A percentile compares a stretch with the other conserved stretches of the same genome.
Conservation (phyloP, 768 basidiomycete species). For the Lactifluus pinguis region DNA sequence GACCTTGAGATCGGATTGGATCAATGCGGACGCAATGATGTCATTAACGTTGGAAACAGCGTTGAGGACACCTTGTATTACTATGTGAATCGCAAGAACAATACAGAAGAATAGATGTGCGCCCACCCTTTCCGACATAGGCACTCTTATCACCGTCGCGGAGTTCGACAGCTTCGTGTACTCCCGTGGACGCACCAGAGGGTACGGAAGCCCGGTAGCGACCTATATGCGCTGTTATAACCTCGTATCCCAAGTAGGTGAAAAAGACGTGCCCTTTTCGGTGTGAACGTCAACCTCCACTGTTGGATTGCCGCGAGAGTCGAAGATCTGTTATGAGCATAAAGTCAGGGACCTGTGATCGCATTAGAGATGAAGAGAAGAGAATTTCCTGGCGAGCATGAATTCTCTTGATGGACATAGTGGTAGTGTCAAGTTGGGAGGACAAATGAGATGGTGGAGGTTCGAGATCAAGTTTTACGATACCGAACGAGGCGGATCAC, state of each 20-base stretch:
- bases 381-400: constrained; percentile 78
- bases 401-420: constrained; percentile 89
- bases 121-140: constrained; percentile 91
- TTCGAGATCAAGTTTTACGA: constrained; percentile 15
- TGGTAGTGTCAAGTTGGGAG: constrained; percentile 23
- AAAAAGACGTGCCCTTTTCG: constrained; percentile 53
- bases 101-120: background rate
- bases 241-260: background rate
- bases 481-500: constrained; percentile 17
- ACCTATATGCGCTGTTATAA: constrained; percentile 39
- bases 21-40: constrained; percentile 79
- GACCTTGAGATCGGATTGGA: constrained; percentile 75
- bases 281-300: constrained; percentile 92
- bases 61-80: constrained; percentile 69
- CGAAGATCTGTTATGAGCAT: constrained; percentile 70
- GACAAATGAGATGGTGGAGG: background rate
- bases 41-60: constrained; percentile 93
- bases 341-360: background rate
- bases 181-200: constrained; percentile 96
- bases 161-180: constrained; percentile 98
- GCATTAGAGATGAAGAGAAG: background rate
- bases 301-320: constrained; percentile 97
- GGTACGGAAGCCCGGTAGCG: constrained; percentile 92
- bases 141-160: constrained; percentile 89
- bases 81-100: background rate